phyloP scores from a whole-genome alignment of 257 asterid genomes.

The Nicotiana otophora region DNA sequence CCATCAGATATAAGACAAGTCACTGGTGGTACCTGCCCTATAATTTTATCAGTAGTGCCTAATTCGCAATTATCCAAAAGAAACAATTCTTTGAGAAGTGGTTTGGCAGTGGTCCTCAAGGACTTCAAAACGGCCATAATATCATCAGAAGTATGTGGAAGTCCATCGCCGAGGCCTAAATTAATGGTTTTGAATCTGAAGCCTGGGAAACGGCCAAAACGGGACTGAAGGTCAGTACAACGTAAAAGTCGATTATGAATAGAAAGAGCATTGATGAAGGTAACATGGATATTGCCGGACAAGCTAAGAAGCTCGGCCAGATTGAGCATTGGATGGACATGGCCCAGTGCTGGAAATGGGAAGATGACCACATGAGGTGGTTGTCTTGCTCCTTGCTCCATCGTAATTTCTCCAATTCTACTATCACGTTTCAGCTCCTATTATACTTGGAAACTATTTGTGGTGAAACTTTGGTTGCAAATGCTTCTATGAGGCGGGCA shows the following conservation, averaged over 20 bases:
- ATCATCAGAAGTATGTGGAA: constrained; percentile 11
- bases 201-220: constrained; percentile 5
- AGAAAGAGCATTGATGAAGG: constrained; percentile 17
- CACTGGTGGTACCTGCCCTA: constrained; percentile 25
- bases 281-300: constrained; percentile 10
- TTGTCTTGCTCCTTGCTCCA: no score
- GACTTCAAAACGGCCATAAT: background rate
- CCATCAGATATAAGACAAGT: constrained; percentile 56
- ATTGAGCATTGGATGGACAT: constrained; percentile 22
- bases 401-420: no score
- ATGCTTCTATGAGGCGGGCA: no score
- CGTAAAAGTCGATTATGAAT: constrained; percentile 17
- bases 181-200: constrained; percentile 11
- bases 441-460: no score
- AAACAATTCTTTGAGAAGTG: background rate
- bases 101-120: background rate
- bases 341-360: constrained; percentile 24
- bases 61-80: background rate
- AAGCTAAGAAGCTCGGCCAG: constrained; percentile 30
- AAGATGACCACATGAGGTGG: constrained; percentile 22
- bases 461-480: no score
- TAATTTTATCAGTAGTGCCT: background rate
- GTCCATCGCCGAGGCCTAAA: constrained; percentile 27
- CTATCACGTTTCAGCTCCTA: no score
- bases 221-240: constrained; percentile 14